phyloP scores from a whole-genome alignment of 2,329 filamentous ascomycete species.

The Trichoderma asperellum region DNA sequence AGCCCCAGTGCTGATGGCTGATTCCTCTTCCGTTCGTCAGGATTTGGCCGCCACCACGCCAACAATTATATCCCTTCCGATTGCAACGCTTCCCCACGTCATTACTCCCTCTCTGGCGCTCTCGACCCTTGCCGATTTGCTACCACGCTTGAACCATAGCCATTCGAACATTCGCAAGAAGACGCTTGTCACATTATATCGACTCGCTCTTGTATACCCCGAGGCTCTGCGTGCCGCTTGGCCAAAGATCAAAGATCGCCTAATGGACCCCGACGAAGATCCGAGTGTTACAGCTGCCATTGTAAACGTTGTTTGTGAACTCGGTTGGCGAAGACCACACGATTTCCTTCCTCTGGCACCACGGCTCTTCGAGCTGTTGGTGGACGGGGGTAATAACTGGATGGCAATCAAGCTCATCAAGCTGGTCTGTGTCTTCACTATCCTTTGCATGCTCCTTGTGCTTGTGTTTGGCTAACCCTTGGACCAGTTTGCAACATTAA shows the following conservation, averaged over 20 bases:
- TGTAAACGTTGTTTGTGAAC: conserved; percentile 93
- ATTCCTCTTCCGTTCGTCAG: conserved; percentile 36
- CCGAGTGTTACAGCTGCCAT: conserved; percentile 93
- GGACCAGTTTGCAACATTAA: conserved; percentile 84
- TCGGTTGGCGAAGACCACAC: conserved; percentile 90
- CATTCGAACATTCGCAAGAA: conserved; percentile 89
- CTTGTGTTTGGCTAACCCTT: conserved; percentile 66
- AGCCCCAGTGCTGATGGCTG: background rate
- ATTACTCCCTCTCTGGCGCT: conserved; percentile 91
- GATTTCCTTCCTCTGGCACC: conserved; percentile 94
- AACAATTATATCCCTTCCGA: conserved; percentile 81
- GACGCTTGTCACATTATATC: conserved; percentile 90
- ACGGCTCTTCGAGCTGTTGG: conserved; percentile 86
- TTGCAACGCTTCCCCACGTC: conserved; percentile 89
- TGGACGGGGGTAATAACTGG: conserved; percentile 96
- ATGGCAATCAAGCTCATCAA: conserved; percentile 99
- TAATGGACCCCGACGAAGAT: conserved; percentile 90
- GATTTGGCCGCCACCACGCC: conserved; percentile 74
- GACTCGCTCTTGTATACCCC: conserved; percentile 92
- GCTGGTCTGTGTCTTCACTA: conserved; percentile 60
- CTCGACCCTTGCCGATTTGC: conserved; percentile 81
- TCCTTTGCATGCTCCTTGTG: conserved; percentile 10
- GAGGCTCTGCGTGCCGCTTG: conserved; percentile 90
- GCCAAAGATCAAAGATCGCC: conserved; percentile 94
- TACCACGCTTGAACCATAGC: conserved; percentile 85